Base-by-base conservation (phyloP, 352 stramenopile genomes). In the Globisporangium rhizosaccharum region DNA sequence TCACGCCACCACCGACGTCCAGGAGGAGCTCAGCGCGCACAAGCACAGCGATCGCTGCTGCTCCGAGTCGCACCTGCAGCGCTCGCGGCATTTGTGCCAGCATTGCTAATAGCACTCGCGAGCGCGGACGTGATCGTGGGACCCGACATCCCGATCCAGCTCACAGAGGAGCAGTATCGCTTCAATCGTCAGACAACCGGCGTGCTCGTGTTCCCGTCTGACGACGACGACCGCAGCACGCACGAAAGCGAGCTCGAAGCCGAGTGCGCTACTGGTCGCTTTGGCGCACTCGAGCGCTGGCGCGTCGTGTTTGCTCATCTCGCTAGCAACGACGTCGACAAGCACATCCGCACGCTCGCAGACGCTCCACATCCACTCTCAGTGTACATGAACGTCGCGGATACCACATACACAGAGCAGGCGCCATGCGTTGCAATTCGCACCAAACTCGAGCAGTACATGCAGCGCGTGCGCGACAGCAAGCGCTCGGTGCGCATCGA, bases 111-210 rank as follows among this genome's bases (percentile, higher is more conserved):
- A 36, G 9, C 30, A 36, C 9, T 5, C 30, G 9, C 30, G 9
- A 36, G 30, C 30, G 30, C 30, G 9, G 30, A 36, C 30, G 30
- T 36, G 30, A 36, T 36, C 30, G 30, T 36, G 30, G 30, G 30
- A 36, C 30, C 30, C 30, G 30, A 36, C 30, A 36, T 36, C 30
- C 30, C 30, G 30, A 36, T 54, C 12, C 37, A 33, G 7, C 48
- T 62, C 36, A 62, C 47, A 10, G 57, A 62, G 11, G 11, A 56
- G 48, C 41, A 52, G 37, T 56, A 57, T n/a, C 57, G 57, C 50
- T 50, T 36, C 26, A 63, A 63, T 33, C 17, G 12, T 15, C 58
- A 63, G 42, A 44, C 56, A 20, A 48, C 10, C 20, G 23, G 26
- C 42, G 47, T 12, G 49, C 18, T 44, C 6, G 30, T 15, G 11